Percentiles rank a stretch among this genome's conserved stretches.
These are phyloP conservation scores for Noccaea caerulescens DNA, from an alignment of 345 rosid species.

Conservation along the genomic window DNA sequence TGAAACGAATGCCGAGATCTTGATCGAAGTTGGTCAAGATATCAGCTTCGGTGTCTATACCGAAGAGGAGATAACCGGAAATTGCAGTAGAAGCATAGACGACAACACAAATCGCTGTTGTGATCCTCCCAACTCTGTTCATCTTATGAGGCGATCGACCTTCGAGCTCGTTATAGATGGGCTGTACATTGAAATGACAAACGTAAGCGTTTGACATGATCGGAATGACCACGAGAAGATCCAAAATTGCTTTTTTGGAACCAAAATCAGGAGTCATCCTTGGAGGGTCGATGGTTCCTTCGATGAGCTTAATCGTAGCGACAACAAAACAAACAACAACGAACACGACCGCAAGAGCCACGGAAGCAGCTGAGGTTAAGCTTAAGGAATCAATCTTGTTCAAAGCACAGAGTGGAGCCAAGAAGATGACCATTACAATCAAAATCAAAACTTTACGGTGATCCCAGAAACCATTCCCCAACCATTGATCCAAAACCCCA, in stretches of 20 bases:
- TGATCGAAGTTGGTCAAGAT: slow-evolving; percentile 84
- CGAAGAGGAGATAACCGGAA: slow-evolving; percentile 89
- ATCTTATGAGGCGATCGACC: slow-evolving; percentile 77
- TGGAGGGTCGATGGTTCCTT: slow-evolving; percentile 78
- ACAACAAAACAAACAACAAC: slow-evolving; percentile 76
- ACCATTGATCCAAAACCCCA: slow-evolving; percentile 95
- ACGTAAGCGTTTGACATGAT: slow-evolving; percentile 91
- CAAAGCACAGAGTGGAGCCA: slow-evolving; percentile 84
- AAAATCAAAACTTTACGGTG: slow-evolving; percentile 77
- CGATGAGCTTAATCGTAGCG: slow-evolving; percentile 76
- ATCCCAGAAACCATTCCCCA: slow-evolving; percentile 95
- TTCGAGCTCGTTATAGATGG: slow-evolving; percentile 90
- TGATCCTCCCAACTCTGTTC: slow-evolving; percentile 85
- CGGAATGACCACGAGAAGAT: slow-evolving; percentile 92
- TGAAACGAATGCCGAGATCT: slow-evolving; percentile 81
- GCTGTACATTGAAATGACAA: slow-evolving; percentile 93
- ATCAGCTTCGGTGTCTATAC: slow-evolving; percentile 81
- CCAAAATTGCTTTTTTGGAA: slow-evolving; percentile 69
- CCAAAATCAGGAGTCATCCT: slow-evolving; percentile 80
- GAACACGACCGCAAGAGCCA: slow-evolving; percentile 86
- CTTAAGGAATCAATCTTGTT: slow-evolving; percentile 91
- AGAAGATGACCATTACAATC: slow-evolving; percentile 67
- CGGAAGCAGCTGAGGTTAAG: slow-evolving; percentile 88
- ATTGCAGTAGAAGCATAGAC: slow-evolving; percentile 77
- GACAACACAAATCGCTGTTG: slow-evolving; percentile 64